A percentile compares a stretch with the other conserved stretches of the same genome.
Conservation (phyloP, 305 asterid genomes). For the Nicotiana rustica region DNA sequence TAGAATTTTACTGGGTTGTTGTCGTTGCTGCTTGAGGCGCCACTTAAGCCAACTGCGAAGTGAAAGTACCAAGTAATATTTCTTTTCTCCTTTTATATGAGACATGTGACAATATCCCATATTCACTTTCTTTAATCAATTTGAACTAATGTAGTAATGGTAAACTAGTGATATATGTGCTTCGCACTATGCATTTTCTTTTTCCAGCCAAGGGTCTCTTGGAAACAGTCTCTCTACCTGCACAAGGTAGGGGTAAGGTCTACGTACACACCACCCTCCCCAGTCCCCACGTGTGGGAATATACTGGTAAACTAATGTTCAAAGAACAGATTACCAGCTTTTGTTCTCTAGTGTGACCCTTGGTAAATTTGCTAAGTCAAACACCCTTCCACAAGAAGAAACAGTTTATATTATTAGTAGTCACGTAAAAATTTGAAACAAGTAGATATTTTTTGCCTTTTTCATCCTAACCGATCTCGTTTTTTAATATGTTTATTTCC, state of each 20-base stretch:
- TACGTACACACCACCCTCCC: too few relatives aligned
- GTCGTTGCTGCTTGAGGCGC: constrained; percentile 61
- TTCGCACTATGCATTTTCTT: too few relatives aligned
- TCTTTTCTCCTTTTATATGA: not conserved
- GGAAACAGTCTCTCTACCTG: too few relatives aligned
- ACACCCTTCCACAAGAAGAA: not conserved
- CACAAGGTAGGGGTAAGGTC: too few relatives aligned
- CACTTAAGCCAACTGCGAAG: constrained; percentile 79
- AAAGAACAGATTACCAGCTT: not conserved
- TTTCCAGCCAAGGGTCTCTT: too few relatives aligned
- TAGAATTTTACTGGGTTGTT: too few relatives aligned
- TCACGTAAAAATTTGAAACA: not conserved
- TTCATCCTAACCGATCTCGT: not conserved
- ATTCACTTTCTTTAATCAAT: constrained; percentile 16
- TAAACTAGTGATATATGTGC: not conserved
- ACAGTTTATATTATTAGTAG: too few relatives aligned
- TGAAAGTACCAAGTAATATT: constrained; percentile 66
- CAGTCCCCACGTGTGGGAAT: too few relatives aligned
- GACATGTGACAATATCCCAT: not conserved
- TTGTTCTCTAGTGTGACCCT: not conserved
- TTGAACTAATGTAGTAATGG: not conserved
- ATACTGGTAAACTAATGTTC: not conserved
- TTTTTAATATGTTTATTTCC: not conserved
- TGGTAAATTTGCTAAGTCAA: not conserved
- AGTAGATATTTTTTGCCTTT: not conserved